Base-by-base conservation (phyloP, 371 early-diverging fungal genomes). In the Batkoa obscura region DNA sequence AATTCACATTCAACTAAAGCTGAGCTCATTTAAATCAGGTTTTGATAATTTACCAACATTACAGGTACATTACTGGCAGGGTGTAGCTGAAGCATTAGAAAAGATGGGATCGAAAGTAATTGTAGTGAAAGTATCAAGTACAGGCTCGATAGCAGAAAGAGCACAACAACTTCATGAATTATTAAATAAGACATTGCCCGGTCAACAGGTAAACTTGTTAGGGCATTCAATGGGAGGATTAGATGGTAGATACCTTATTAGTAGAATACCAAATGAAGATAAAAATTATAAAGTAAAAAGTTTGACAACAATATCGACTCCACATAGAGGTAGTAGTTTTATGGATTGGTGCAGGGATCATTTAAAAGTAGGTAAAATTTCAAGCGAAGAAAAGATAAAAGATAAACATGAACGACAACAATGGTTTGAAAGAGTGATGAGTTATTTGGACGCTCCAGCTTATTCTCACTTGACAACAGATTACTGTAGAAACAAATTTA, bases 321-420 rank as follows among this genome's bases (percentile, higher is more conserved):
- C 94, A 13, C 94, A 93, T 64, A 80, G 84, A 31, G 94, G 94
- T 3, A 78, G 79, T 38, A 77, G 84, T 3, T 80, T 90, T 65
- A 90, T 89, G 89, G 90, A 90, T 68, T 90, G 86, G 85, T 84
- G 81, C 59, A 75, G 86, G 15, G 86, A 89, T 60, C 72, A 79
- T 48, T 66, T 88, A 33, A 79, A 81, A 9, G 69, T 86, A 0
- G 53, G 53, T 3, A 36, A 37, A 32, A 72, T 72, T 1, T 48
- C 66, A 33, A 43, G 67, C 3, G 45, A 60, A 2, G 61, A 62
- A 62, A 58, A 55, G 13, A 56, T 58, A 55, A n/a, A 41, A 41
- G 41, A 41, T 41, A 50, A 13, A 10, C 3, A 36, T 6, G 13
- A 23, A 8, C 32, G 34, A 12, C 32, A 50, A 36, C 8, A 13